Base-by-base conservation (phyloP, 768 basidiomycete species). In the Lactarius pseudohatsudake region DNA sequence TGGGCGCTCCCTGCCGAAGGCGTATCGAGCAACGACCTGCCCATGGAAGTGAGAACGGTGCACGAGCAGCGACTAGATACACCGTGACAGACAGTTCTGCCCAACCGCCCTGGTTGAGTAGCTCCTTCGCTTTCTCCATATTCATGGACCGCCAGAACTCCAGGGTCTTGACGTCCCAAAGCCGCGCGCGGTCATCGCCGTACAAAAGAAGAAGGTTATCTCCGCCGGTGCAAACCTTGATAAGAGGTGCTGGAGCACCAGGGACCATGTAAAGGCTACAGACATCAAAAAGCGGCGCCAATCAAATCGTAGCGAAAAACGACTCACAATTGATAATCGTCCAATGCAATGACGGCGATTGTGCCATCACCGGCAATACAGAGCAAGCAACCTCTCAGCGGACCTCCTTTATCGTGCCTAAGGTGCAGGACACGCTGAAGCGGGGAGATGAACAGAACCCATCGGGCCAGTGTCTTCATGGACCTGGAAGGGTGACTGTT, bases 61-160 rank as follows among this genome's bases (percentile, higher is more conserved):
- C 15, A 53, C 18, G 6, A 16, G n/a, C 20, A 34, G 36, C 7
- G 18, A 26, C 64, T 59, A 20, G 15, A 3, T 32, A 47, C 53
- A 20, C 10, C 1, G 20, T n/a, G 54, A 62, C 80, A 57, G 71
- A 96, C 96, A 90, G 72, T 61, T 86, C 81, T 20, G 76, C 76
- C 96, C 96, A 98, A 1, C 84, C 85, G 0, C 89, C 88, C 72
- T 90, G 83, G 2, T 73, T 75, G 5, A 96, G 71, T 64, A 94
- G 79, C 58, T 94, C 93, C 59, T 86, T 84, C 0, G 89, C 93
- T 73, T 91, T 94, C 50, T 89, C 89, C 9, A 80, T 70, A 6
- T 82, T 82, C 84, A 92, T 92, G 0, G 94, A 91, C 58, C 96
- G 79, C 82, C 93, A 85, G 71, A 98, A 89, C 71, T 97, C 95